phyloP scores from a whole-genome alignment of 2,329 filamentous ascomycete genomes.

The Venturia asperata region DNA sequence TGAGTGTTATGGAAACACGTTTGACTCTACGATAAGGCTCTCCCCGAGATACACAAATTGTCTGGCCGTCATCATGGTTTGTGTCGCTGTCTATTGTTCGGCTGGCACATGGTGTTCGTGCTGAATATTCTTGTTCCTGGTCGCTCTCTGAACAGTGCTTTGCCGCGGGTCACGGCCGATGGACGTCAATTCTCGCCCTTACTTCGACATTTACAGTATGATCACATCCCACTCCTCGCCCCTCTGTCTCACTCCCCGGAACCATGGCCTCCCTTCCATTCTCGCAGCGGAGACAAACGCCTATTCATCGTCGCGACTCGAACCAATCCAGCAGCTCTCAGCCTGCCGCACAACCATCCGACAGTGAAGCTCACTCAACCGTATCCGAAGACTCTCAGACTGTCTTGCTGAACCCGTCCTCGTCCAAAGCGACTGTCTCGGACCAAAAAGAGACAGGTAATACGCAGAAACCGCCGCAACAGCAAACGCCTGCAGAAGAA shows the following conservation, averaged over 20 bases:
- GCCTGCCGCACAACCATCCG: conserved; percentile 26
- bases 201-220: too few relatives aligned
- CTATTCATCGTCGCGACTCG: conserved; percentile 7
- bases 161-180: not conserved
- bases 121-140: not conserved
- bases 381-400: conserved; percentile 42
- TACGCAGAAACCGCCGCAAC: conserved; percentile 15
- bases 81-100: not conserved
- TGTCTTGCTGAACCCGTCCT: conserved; percentile 35
- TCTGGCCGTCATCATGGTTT: not conserved
- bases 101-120: not conserved
- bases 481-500: conserved; percentile 12
- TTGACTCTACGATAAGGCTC: not conserved
- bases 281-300: conserved; percentile 12
- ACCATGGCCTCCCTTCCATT: conserved; percentile 17
- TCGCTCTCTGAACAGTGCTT: conserved; percentile 4
- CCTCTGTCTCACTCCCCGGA: not conserved
- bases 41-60: not conserved
- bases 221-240: not conserved
- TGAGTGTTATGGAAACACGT: not conserved
- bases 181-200: not conserved
- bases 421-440: conserved; percentile 20
- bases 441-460: not conserved
- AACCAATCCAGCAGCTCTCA: conserved; percentile 16
- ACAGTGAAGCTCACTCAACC: conserved; percentile 31